phyloP scores from a whole-genome alignment of 495 filamentous ascomycete species.

The Cercophora newfieldiana region DNA sequence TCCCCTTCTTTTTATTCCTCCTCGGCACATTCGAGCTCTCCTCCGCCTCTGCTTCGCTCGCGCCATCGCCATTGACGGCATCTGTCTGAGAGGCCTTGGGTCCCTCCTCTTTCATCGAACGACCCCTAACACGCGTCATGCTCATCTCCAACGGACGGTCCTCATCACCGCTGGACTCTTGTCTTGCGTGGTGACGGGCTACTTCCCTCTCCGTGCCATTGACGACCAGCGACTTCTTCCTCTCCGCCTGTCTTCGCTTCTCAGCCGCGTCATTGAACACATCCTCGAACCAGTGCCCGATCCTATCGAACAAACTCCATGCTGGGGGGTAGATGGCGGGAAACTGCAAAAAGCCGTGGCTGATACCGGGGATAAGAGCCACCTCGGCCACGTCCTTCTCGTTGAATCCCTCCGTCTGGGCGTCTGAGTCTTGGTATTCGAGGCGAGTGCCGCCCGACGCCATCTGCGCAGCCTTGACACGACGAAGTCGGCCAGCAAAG shows the following conservation, averaged over 20 bases:
- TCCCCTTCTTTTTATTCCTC: conserved; percentile 36
- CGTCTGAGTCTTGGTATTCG: conserved; percentile 35
- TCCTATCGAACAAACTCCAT: conserved; percentile 75
- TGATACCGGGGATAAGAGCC: conserved; percentile 78
- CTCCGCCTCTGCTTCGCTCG: conserved; percentile 2
- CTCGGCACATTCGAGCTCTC: not conserved
- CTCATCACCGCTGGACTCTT: conserved; percentile 76
- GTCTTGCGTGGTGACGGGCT: conserved; percentile 37
- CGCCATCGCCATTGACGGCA: conserved; percentile 10
- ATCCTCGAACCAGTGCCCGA: conserved; percentile 74
- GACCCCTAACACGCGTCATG: conserved; percentile 45
- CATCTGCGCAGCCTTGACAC: conserved; percentile 70
- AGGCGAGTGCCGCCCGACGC: conserved; percentile 30
- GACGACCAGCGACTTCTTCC: conserved; percentile 26
- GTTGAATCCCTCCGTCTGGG: conserved; percentile 54
- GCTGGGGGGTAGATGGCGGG: conserved; percentile 81
- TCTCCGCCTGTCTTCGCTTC: conserved; percentile 25
- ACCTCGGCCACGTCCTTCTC: conserved; percentile 81
- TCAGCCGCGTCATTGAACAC: conserved; percentile 56
- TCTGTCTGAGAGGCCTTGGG: conserved; percentile 7
- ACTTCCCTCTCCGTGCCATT: conserved; percentile 17
- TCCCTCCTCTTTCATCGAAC: conserved; percentile 13
- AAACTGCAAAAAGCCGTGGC: conserved; percentile 93
- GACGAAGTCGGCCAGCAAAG: conserved; percentile 82
- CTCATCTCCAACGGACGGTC: conserved; percentile 80